phyloP scores from a whole-genome alignment of 192 early-diverging fungal genomes.

The Mortierella alpina region DNA sequence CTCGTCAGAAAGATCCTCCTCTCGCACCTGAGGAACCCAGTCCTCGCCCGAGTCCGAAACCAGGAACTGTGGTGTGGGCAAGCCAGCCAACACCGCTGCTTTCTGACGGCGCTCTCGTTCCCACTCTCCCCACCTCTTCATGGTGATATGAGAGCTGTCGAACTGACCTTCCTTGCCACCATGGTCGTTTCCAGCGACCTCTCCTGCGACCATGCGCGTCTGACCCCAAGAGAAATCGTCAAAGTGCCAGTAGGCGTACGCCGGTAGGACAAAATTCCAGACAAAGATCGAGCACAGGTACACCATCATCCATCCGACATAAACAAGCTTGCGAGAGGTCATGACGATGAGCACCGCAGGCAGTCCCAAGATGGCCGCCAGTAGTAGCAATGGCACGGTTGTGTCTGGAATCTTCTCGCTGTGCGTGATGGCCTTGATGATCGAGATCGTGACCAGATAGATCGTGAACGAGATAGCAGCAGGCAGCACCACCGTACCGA shows the following conservation, averaged over 20 bases:
- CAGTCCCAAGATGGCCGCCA: slow-evolving; percentile 84
- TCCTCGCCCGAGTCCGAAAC: slow-evolving; percentile 50
- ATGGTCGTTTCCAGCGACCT: slow-evolving; percentile 70
- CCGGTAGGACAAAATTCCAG: slow-evolving; percentile 82
- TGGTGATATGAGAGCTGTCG: slow-evolving; percentile 72
- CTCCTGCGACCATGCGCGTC: slow-evolving; percentile 74
- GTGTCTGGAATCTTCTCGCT: slow-evolving; percentile 67
- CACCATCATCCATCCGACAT: slow-evolving; percentile 92
- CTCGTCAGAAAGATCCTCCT: slow-evolving; percentile 45
- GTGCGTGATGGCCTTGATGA: slow-evolving; percentile 61
- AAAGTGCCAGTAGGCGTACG: slow-evolving; percentile 86
- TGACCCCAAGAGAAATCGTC: slow-evolving; percentile 84
- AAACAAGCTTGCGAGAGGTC: slow-evolving; percentile 85
- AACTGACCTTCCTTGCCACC: slow-evolving; percentile 72
- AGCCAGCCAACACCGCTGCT: slow-evolving; percentile 57
- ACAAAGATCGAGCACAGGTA: slow-evolving; percentile 76
- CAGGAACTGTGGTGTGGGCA: slow-evolving; percentile 54
- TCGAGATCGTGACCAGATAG: slow-evolving; percentile 76
- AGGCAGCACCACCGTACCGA: slow-evolving; percentile 91
- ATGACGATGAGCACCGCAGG: slow-evolving; percentile 92
- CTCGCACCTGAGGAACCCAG: slow-evolving; percentile 24
- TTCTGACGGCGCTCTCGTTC: slow-evolving; percentile 55
- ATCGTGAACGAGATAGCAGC: slow-evolving; percentile 89
- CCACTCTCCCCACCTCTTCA: slow-evolving; percentile 81
- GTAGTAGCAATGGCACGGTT: slow-evolving; percentile 76